phyloP scores from a whole-genome alignment of 306 rosid species.

The Ormosia emarginata region DNA sequence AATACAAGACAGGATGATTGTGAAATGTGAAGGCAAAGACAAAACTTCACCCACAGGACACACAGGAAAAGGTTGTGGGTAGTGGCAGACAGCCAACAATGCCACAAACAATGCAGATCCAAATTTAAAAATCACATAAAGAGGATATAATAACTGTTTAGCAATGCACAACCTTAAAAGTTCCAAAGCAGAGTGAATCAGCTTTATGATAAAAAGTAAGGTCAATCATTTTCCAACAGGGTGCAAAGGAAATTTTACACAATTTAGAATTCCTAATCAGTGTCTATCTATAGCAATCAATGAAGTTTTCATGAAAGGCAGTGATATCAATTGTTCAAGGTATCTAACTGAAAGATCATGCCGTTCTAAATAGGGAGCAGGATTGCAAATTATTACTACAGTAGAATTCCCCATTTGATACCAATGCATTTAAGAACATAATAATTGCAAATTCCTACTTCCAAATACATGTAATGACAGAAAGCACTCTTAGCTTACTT shows the following conservation, averaged over 20 bases:
- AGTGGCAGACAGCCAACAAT: neutral
- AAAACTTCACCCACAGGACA: neutral
- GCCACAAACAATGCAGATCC: neutral
- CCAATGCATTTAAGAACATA: neutral
- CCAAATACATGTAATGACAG: neutral
- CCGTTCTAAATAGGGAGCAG: neutral
- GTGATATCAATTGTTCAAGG: neutral
- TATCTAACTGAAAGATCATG: neutral
- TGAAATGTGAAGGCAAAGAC: neutral
- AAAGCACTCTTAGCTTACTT: constrained; percentile 47
- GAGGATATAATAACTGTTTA: neutral
- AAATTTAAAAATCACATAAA: neutral
- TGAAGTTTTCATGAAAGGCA: neutral
- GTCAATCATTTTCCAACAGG: constrained; percentile 1
- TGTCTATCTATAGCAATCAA: neutral
- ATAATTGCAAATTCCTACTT: constrained; percentile 5
- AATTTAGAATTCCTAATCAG: neutral
- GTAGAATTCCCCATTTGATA: neutral
- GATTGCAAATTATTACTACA: neutral
- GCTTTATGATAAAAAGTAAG: neutral
- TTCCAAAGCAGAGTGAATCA: neutral
- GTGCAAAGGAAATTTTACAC: neutral
- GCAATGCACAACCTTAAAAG: neutral
- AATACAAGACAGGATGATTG: neutral
- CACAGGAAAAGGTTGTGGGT: neutral